Base-by-base conservation (phyloP, 2,329 filamentous ascomycete species). In the Botryotinia globosa region DNA sequence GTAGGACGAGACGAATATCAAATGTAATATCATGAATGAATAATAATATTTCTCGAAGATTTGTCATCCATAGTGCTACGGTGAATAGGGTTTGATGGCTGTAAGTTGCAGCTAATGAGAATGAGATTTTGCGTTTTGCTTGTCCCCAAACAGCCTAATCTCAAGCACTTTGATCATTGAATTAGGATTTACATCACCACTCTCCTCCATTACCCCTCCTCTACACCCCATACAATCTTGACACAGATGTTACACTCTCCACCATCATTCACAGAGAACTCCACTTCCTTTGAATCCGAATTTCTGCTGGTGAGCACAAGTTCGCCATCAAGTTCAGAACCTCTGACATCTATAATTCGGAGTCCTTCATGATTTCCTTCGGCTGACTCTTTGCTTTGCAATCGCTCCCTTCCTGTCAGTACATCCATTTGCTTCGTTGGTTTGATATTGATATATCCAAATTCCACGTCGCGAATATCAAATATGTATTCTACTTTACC, bases 1-100 rank as follows among this genome's bases (percentile, higher is more conserved):
- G 10, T 32, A 22, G 51, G 44, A 61, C 56, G 16, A 34, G 58
- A 65, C 8, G 44, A 39, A 39, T 66, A 71, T 69, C 74, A 76
- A 75, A 73, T 77, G 75, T 77, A 77, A 76, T 76, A 76, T 73
- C 75, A 77, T 74, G 75, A 76, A 75, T 66, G 68, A 74, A 59
- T 65, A 72, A 59, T 71, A 54, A 64, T 56, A 16, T 56, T 54
- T 54, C 29, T 29, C 29, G 32, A 48, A 37, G 12, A 14, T 18
- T 22, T 10, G 2, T 56, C 9, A 29, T 29, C 14, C 14, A 8
- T 7, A 56, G 32, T 61, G 34, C 58, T 9, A 39, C 6, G 12
- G 3, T 29, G 20, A 61, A 61, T n/a, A 18, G 3, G 14, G 12
- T 39, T 34, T 8, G 34, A 6, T 34, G 34, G 34, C 58, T 61